phyloP scores from a whole-genome alignment of 2,329 filamentous ascomycete species.

The Fusarium kyushuense region DNA sequence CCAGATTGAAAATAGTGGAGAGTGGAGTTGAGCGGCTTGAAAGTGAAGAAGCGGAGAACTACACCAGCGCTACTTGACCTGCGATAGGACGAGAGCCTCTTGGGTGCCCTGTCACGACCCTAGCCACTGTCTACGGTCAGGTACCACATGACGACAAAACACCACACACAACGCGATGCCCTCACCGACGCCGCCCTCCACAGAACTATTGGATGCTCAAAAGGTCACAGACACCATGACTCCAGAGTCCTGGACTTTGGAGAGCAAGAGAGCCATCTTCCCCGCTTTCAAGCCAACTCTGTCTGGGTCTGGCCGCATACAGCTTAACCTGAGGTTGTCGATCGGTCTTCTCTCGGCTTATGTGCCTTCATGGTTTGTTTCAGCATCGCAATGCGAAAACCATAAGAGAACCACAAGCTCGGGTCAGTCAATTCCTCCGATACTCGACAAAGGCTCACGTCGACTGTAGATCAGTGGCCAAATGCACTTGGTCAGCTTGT shows the following conservation, averaged over 20 bases:
- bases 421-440: conserved; percentile 13
- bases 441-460: conserved; percentile 6
- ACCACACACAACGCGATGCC: conserved; percentile 32
- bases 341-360: conserved; percentile 26
- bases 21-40: conserved; percentile 27
- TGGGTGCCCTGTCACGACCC: conserved; percentile 29
- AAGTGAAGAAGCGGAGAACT: conserved; percentile 14
- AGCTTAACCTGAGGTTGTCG: conserved; percentile 5
- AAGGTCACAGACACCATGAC: conserved; percentile 41
- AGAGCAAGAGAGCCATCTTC: conserved; percentile 6
- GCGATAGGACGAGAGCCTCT: conserved; percentile 38
- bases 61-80: conserved; percentile 14
- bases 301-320: not conserved
- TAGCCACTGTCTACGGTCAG: conserved; percentile 41
- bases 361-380: not conserved
- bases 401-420: not conserved
- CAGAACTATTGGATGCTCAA: conserved; percentile 30
- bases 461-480: conserved; percentile 9
- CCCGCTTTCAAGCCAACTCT: conserved; percentile 27
- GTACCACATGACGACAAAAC: conserved; percentile 42
- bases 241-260: not conserved
- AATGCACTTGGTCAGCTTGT: conserved; percentile 24
- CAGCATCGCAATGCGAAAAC: not conserved
- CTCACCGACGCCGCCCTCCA: conserved; percentile 46
- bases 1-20: conserved; percentile 41